Base-by-base conservation (phyloP, 2,329 filamentous ascomycete species). In the Neopestalotiopsis sp. region DNA sequence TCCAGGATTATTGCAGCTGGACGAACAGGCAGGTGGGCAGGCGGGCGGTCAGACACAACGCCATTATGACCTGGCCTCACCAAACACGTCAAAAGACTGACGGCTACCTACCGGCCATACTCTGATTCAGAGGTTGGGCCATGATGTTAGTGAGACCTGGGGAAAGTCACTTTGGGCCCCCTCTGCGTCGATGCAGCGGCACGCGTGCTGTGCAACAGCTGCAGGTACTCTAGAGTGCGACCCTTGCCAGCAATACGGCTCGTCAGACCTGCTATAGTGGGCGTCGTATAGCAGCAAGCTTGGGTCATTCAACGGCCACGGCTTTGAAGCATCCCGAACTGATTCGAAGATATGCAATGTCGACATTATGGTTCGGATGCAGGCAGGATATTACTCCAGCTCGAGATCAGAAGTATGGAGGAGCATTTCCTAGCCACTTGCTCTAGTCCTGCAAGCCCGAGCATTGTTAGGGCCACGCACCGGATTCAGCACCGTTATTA, bases 211-310 rank as follows among this genome's bases (percentile, higher is more conserved):
- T 28, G 14, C 17, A 34, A 59, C 57, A 28, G 32, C 38, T 64
- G 61, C 42, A 64, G 61, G 61, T 64, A 52, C 61, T 64, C n/a
- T 45, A 20, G 12, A 20, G 20, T 28, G 38, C 40, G 38, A 45
- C 32, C 38, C 38, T 38, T 62, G 59, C 38, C 34, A 34, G 38
- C 34, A 10, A 62, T n/a, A 20, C 59, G 38, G 38, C n/a, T 32
- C 10, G 28, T 28, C n/a, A 42, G 17, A 24, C 14, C 12, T 62
- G n/a, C 59, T 62, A 62, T 62, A 62, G 20, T 28, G 59, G 59
- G 24, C 59, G 59, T 32, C 59, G 24, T 62, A 62, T 62, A 62
- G 13, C 57, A 32, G 28, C 57, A 59, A 30, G 24, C 57, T 30
- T 32, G 10, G 13, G 45, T 14, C 17, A 52, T 7, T 17, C 45